Evolutionary conservation across 805 yeast genomes (phyloP).

Genomic region (Priceomyces melissophilus): DNA sequence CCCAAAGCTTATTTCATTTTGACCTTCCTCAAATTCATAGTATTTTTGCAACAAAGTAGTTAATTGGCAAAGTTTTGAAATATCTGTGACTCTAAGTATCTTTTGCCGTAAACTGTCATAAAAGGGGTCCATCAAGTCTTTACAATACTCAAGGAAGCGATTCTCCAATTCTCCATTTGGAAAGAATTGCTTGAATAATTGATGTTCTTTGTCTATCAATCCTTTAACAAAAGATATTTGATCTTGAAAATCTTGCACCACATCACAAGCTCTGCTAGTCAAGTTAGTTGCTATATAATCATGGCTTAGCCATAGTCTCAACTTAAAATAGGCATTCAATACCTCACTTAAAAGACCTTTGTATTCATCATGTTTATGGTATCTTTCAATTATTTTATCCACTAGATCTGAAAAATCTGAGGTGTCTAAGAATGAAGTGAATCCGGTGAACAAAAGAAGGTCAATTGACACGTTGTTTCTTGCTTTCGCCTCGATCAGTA

Average conservation of each 20-base stretch:
- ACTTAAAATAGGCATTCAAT: slow-evolving; percentile 56
- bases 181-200: slow-evolving; percentile 56
- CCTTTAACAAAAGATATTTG: slow-evolving; percentile 59
- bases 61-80: slow-evolving; percentile 69
- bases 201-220: slow-evolving; percentile 57
- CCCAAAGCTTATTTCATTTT: slow-evolving; percentile 44
- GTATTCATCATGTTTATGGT: slow-evolving; percentile 48
- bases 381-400: slow-evolving; percentile 35
- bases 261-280: slow-evolving; percentile 21
- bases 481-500: slow-evolving; percentile 10
- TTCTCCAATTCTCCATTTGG: slow-evolving; percentile 8
- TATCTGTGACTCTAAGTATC: slow-evolving; percentile 67
- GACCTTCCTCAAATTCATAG: slow-evolving; percentile 57
- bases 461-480: slow-evolving; percentile 43
- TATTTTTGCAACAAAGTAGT: slow-evolving; percentile 66
- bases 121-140: slow-evolving; percentile 67
- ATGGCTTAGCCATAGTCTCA: slow-evolving; percentile 49
- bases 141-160: slow-evolving; percentile 57
- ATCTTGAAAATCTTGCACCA: slow-evolving; percentile 62
- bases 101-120: slow-evolving; percentile 66
- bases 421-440: slow-evolving; percentile 26
- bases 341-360: slow-evolving; percentile 67
- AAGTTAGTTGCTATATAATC: slow-evolving; percentile 29
- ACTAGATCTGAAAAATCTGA: slow-evolving; percentile 29
- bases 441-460: slow-evolving; percentile 65